These are phyloP conservation scores for Limnanthes douglasii DNA, from an alignment of 345 rosid species.

Conservation along the genomic window DNA sequence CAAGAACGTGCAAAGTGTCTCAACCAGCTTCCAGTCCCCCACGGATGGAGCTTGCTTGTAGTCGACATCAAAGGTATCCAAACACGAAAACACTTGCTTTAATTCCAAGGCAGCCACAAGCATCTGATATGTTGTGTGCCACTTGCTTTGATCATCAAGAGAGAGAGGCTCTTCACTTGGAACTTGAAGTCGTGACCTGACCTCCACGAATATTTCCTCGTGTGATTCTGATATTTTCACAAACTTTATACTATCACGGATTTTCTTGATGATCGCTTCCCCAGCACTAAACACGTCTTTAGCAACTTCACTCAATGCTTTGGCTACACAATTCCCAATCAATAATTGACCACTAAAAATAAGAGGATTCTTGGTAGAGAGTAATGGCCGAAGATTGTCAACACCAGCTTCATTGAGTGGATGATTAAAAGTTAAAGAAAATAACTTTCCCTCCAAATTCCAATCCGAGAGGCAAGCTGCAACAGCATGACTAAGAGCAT, in stretches of 20 bases:
- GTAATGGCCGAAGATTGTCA: slow-evolving; percentile 50
- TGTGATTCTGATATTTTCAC: slow-evolving; percentile 78
- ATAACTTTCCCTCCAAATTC: slow-evolving; percentile 68
- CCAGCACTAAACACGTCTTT: slow-evolving; percentile 45
- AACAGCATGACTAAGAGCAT: slow-evolving; percentile 63
- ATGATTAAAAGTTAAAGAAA: slow-evolving; percentile 55
- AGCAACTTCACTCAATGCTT: slow-evolving; percentile 36
- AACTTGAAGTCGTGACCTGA: slow-evolving; percentile 81
- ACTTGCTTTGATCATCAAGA: slow-evolving; percentile 58
- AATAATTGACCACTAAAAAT: slow-evolving; percentile 71
- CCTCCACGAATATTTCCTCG: slow-evolving; percentile 78
- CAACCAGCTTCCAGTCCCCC: slow-evolving; percentile 66
- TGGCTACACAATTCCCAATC: slow-evolving; percentile 55
- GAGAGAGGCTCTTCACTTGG: slow-evolving; percentile 51
- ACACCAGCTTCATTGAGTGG: slow-evolving; percentile 31
- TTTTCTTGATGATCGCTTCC: slow-evolving; percentile 41
- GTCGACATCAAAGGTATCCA: slow-evolving; percentile 72
- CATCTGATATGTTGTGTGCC: slow-evolving; percentile 85
- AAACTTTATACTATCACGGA: slow-evolving; percentile 67
- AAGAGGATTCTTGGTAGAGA: slow-evolving; percentile 53
- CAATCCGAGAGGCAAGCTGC: slow-evolving; percentile 77
- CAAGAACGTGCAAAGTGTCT: slow-evolving; percentile 49
- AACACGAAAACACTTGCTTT: slow-evolving; percentile 81
- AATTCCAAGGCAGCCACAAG: slow-evolving; percentile 68
- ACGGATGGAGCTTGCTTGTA: slow-evolving; percentile 57